Percentiles rank a stretch among this genome's conserved stretches.
Conservation (phyloP, 345 rosid genomes). For the Eucalyptus rudis region DNA sequence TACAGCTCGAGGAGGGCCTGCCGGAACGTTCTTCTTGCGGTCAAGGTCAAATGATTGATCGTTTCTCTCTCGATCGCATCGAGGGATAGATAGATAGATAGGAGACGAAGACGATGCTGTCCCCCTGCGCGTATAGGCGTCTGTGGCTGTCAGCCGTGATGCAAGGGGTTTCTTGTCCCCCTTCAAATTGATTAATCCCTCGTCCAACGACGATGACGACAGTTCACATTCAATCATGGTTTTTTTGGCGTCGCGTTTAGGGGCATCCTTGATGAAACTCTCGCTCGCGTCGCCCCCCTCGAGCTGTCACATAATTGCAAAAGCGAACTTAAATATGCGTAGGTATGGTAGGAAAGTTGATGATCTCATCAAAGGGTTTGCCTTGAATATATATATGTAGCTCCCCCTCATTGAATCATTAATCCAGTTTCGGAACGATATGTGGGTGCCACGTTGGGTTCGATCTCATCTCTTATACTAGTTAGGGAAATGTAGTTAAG, state of each 20-base stretch:
- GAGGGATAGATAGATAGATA: background rate
- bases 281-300: background rate
- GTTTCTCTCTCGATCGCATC: background rate
- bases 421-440: background rate
- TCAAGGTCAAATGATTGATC: background rate
- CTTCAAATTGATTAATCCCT: background rate
- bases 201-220: background rate
- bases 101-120: background rate
- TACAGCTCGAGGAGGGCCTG: background rate
- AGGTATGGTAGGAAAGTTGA: background rate
- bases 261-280: background rate
- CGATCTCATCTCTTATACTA: background rate
- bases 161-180: background rate
- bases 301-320: background rate
- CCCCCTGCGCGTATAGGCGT: background rate
- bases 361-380: background rate
- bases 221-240: background rate
- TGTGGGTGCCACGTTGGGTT: background rate
- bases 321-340: background rate
- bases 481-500: background rate
- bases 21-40: background rate
- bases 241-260: background rate
- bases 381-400: background rate
- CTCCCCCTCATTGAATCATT: background rate
- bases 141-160: background rate